Percentiles rank a stretch among this genome's conserved stretches.
These are phyloP conservation scores for Dactylellina cionopaga DNA, from an alignment of 2,329 filamentous ascomycete species.

Conservation along the genomic window DNA sequence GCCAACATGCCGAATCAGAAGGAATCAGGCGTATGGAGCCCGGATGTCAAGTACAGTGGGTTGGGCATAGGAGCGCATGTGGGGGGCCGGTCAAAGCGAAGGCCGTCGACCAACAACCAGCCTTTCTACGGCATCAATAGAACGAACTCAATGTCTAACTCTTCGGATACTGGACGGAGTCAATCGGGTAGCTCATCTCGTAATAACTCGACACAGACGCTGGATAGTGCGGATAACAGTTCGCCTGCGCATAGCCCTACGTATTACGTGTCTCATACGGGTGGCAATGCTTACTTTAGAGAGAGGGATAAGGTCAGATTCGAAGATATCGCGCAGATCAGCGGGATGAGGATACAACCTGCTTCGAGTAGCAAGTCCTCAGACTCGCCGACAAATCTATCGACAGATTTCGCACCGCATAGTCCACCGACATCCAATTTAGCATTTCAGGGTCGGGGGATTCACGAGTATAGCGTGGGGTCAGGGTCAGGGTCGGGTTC, in stretches of 20 bases:
- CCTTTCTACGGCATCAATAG: conserved; percentile 35
- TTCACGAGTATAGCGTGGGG: too few relatives aligned
- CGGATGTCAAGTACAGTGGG: conserved; percentile 35
- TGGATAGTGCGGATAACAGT: conserved; percentile 42
- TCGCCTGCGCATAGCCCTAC: conserved; percentile 41
- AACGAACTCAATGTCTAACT: conserved; percentile 49
- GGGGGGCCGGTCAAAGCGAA: not conserved
- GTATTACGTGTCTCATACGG: conserved; percentile 36
- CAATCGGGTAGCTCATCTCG: conserved; percentile 45
- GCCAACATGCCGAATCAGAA: conserved; percentile 47
- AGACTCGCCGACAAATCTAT: conserved; percentile 46
- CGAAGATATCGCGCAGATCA: conserved; percentile 45
- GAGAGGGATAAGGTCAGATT: conserved; percentile 46
- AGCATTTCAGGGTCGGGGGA: not conserved
- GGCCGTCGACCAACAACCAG: conserved; percentile 10
- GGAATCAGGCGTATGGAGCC: conserved; percentile 24
- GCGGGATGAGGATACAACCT: conserved; percentile 46
- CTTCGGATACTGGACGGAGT: conserved; percentile 42
- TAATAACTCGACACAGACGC: conserved; percentile 44
- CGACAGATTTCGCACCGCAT: conserved; percentile 37
- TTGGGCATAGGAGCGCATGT: conserved; percentile 18
- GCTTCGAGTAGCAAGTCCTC: conserved; percentile 34
- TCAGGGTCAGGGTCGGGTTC: conserved; percentile 9
- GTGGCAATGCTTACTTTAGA: conserved; percentile 14
- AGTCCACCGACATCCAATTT: conserved; percentile 18